Evolutionary conservation across 805 yeast species (phyloP).

Genomic region (Lipomyces orientalis): DNA sequence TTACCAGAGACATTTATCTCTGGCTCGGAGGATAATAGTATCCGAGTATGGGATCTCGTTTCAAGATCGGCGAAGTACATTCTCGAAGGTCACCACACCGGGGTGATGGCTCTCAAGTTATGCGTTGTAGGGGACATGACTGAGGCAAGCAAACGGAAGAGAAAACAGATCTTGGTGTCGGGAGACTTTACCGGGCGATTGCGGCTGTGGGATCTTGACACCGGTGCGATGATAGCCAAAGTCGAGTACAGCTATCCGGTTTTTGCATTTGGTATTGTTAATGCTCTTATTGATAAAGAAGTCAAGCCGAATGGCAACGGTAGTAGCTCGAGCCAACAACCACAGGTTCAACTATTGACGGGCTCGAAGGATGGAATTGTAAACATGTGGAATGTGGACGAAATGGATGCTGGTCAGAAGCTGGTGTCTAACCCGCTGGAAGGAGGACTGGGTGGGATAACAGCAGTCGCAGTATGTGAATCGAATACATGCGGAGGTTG

Average conservation of each 20-base stretch:
- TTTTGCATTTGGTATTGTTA: constrained; percentile 26
- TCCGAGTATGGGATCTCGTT: constrained; percentile 27
- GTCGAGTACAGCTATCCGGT: constrained; percentile 31
- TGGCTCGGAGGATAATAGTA: constrained; percentile 28
- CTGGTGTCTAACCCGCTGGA: constrained; percentile 2
- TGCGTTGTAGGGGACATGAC: background rate
- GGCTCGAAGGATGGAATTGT: constrained; percentile 34
- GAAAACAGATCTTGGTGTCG: constrained; percentile 18
- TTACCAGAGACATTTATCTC: constrained; percentile 19
- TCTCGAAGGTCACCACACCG: constrained; percentile 28
- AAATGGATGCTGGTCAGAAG: constrained; percentile 5
- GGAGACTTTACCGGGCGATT: constrained; percentile 31
- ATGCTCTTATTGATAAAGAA: background rate
- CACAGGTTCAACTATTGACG: constrained; percentile 19
- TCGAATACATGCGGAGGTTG: constrained; percentile 3
- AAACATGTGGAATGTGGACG: constrained; percentile 21
- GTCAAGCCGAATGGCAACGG: background rate
- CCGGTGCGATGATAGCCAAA: constrained; percentile 21
- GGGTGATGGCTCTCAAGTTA: constrained; percentile 23
- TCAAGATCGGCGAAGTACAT: constrained; percentile 10
- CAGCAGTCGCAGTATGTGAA: constrained; percentile 15
- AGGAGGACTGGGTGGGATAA: constrained; percentile 27
- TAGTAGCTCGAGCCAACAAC: background rate
- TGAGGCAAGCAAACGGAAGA: background rate
- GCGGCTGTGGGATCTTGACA: constrained; percentile 29